Conservation (phyloP, 208 protist genomes). For the Leishmania tropica region DNA sequence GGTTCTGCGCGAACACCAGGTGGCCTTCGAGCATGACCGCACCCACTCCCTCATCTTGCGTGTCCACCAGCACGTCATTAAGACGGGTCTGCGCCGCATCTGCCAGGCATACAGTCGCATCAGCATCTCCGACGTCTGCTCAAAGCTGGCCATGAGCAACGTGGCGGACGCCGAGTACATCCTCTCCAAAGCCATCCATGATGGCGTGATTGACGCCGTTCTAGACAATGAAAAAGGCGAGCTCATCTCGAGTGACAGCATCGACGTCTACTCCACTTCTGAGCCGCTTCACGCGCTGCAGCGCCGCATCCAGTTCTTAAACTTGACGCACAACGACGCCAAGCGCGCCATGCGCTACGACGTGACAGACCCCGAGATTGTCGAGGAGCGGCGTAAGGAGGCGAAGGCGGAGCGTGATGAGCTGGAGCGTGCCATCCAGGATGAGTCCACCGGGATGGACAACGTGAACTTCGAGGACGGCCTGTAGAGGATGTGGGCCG, state of each 20-base stretch:
- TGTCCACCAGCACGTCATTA: constrained; percentile 98
- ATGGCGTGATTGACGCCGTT: constrained; percentile 97
- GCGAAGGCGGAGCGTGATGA: constrained; percentile 64
- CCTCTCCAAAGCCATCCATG: constrained; percentile 97
- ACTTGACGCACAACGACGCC: constrained; percentile 96
- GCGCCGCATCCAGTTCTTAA: constrained; percentile 95
- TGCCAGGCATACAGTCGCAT: constrained; percentile 97
- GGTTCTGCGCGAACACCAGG: constrained; percentile 89
- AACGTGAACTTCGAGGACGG: constrained; percentile 89
- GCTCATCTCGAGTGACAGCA: constrained; percentile 93
- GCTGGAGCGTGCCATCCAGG: constrained; percentile 73
- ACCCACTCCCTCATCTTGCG: constrained; percentile 96
- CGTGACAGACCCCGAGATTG: constrained; percentile 78
- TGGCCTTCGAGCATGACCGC: constrained; percentile 94
- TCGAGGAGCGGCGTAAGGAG: constrained; percentile 73
- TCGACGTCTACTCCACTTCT: constrained; percentile 96
- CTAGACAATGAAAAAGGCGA: constrained; percentile 94
- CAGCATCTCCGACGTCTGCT: constrained; percentile 94
- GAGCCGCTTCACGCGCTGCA: constrained; percentile 96
- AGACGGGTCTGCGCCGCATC: constrained; percentile 97
- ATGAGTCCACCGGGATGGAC: constrained; percentile 62
- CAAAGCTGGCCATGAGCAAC: constrained; percentile 96
- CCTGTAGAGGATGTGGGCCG: constrained; percentile 39
- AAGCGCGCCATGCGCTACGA: constrained; percentile 93
- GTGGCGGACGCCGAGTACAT: constrained; percentile 97